phyloP scores from a whole-genome alignment of 208 protist species.

The Wallacemonas collosoma region DNA sequence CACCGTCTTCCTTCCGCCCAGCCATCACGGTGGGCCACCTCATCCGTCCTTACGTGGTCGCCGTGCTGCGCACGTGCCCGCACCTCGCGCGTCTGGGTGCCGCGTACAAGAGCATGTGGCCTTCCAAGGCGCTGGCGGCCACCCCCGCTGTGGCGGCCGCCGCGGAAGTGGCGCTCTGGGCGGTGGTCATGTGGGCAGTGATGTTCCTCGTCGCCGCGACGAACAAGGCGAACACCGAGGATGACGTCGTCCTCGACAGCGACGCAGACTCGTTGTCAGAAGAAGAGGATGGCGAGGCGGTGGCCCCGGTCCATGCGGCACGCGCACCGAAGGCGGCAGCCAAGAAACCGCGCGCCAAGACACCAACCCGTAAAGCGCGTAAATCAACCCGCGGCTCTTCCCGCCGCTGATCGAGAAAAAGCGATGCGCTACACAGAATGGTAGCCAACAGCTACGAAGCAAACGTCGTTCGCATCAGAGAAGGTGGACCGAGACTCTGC shows the following conservation, averaged over 20 bases:
- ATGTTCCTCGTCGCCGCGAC: constrained; percentile 46
- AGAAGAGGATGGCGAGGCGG: constrained; percentile 30
- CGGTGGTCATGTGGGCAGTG: constrained; percentile 20
- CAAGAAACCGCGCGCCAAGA: constrained; percentile 12
- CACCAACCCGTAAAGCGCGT: background rate
- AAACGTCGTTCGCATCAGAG: too few species aligned
- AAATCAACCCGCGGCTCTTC: constrained; percentile 4
- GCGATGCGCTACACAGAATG: background rate
- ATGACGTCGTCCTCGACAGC: constrained; percentile 6
- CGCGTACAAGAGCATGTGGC: constrained; percentile 19
- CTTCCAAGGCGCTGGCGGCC: constrained; percentile 2
- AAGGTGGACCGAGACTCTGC: too few species aligned
- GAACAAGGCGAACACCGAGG: constrained; percentile 19
- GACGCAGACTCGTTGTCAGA: constrained; percentile 13
- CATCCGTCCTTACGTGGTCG: constrained; percentile 53
- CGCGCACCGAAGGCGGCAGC: background rate
- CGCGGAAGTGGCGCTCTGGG: constrained; percentile 34
- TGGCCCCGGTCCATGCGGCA: background rate
- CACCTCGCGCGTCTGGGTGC: constrained; percentile 22
- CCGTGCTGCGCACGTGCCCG: constrained; percentile 40
- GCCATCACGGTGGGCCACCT: constrained; percentile 57
- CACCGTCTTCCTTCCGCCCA: constrained; percentile 48
- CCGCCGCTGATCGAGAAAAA: background rate
- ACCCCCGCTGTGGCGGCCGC: constrained; percentile 27
- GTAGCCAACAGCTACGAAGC: too few species aligned